Evolutionary conservation across 345 rosid genomes (phyloP).

Genomic region (Corchorus capsularis): DNA sequence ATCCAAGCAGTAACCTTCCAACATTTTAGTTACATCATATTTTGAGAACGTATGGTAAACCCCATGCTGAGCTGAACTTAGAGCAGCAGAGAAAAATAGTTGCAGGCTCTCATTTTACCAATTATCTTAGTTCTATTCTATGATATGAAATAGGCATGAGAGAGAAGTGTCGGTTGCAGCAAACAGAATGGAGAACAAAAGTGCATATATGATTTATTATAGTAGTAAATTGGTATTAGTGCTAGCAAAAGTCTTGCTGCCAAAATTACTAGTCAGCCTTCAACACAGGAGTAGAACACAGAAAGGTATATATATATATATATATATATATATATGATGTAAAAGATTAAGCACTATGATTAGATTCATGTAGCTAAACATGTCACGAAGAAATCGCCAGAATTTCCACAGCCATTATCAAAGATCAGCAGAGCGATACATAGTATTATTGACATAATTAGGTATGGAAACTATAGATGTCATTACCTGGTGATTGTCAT

Average conservation of each 20-base stretch:
- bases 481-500: neutral
- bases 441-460: neutral
- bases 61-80: neutral
- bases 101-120: neutral
- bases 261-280: neutral
- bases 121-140: neutral
- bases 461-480: neutral
- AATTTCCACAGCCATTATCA: neutral
- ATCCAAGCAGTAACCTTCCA: neutral
- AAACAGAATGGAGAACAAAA: neutral
- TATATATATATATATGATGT: neutral
- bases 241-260: neutral
- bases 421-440: neutral
- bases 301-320: neutral
- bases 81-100: neutral
- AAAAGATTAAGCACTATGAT: neutral
- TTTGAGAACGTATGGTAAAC: neutral
- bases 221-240: neutral
- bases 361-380: neutral
- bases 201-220: neutral
- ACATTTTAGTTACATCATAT: slow-evolving; percentile 6
- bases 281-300: neutral
- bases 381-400: neutral
- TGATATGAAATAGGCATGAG: neutral
- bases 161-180: neutral